Conservation (phyloP, 306 rosid genomes). For the Gillenia trifoliata region DNA sequence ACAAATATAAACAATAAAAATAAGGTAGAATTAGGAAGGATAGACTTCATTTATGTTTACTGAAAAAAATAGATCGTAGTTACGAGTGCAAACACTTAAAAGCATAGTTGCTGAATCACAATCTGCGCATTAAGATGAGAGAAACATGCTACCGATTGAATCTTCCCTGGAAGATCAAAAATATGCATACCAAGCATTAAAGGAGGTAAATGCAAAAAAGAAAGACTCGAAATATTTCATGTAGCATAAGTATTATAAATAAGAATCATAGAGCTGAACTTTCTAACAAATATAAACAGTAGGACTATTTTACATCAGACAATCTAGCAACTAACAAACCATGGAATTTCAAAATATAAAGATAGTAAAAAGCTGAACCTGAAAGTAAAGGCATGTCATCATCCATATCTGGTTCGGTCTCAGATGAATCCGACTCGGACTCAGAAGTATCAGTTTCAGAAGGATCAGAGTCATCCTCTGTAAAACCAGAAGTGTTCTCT, state of each 20-base stretch:
- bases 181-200: background rate
- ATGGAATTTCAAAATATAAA: background rate
- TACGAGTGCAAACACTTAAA: background rate
- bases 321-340: background rate
- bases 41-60: background rate
- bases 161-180: background rate
- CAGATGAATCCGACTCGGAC: constrained; percentile 72
- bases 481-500: constrained; percentile 66
- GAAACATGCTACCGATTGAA: background rate
- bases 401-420: constrained; percentile 65
- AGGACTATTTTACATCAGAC: background rate
- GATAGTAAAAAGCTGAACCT: constrained; percentile 43
- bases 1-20: background rate
- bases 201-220: background rate
- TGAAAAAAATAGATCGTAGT: background rate
- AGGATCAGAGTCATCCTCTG: constrained; percentile 58
- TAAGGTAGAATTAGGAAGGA: background rate
- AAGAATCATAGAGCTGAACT: background rate
- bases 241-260: background rate
- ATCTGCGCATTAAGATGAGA: background rate
- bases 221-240: background rate
- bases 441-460: constrained; percentile 63
- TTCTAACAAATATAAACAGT: background rate
- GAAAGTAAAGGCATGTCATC: constrained; percentile 64
- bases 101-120: background rate